Evolutionary conservation across 2,329 filamentous ascomycete species (phyloP), one percentile per base, ranked within the genome.

Genomic region (Hortaea sp.): DNA sequence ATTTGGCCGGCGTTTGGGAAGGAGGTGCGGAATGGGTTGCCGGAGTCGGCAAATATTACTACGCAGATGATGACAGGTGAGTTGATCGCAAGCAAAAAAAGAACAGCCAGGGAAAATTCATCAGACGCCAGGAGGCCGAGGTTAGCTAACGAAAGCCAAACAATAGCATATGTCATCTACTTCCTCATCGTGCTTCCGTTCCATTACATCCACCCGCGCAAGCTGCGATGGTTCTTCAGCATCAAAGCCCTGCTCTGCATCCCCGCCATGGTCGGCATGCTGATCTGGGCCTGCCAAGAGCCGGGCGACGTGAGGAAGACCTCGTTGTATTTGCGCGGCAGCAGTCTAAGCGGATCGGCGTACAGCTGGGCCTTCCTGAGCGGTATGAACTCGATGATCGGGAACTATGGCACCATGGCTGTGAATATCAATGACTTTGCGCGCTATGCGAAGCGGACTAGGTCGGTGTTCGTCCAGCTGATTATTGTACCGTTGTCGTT

Each of bases 301-400:
- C 43, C 51, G 2, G 53, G 53, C 5, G 54, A 53, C 29, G 57
- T 53, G 7, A 28, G 54, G 9, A 45, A 53, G n/a, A 51, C 49
- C n/a, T 45, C 55, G 2, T 43, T 60, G 1, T 50, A 58, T 38
- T 41, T 51, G 11, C 45, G 49, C 30, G 56, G 53, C 13, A 58
- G 52, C 13, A 54, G 53, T 1, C 47, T 53, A 28, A 50, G 51
- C 3, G 57, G 57, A 1, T 53, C 53, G 7, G 47, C 50, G 20
- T 49, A 59, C 42, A 54, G 48, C 6, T 60, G 58, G 58, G 57
- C 56, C 0, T 58, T 63, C 46, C 58, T 63, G 54, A 57, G 48
- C 32, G 58, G 56, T 7, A 48, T 62, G 12, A 62, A 62, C 42
- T 57, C 57, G 27, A 51, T 62, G 53, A 42, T 55, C 9, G 53